Evolutionary conservation across 768 basidiomycete species (phyloP).

Genomic region (Paxillus ammoniavirescens): DNA sequence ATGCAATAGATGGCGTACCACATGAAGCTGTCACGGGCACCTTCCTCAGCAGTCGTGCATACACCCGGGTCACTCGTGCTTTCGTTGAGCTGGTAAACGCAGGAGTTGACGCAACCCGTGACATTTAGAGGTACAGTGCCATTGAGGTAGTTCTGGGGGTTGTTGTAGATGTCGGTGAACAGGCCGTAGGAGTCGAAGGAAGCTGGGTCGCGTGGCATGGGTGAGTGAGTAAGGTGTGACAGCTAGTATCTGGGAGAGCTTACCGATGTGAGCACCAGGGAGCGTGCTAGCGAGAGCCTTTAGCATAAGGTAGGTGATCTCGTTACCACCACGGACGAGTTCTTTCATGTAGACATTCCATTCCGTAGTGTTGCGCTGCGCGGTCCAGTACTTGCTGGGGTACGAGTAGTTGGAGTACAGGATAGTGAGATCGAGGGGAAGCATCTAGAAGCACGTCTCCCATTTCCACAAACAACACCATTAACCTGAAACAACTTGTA

Average conservation of each 20-base stretch:
- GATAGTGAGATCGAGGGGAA: constrained; percentile 50
- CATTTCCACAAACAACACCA: background rate
- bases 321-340: constrained; percentile 50
- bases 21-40: constrained; percentile 54
- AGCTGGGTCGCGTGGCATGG: constrained; percentile 31
- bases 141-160: constrained; percentile 55
- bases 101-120: constrained; percentile 49
- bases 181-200: constrained; percentile 61
- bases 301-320: constrained; percentile 50
- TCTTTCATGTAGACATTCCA: constrained; percentile 59
- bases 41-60: constrained; percentile 35
- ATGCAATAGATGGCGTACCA: constrained; percentile 40
- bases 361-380: constrained; percentile 51
- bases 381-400: constrained; percentile 50
- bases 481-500: background rate
- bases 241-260: constrained; percentile 9
- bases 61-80: constrained; percentile 23
- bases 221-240: background rate
- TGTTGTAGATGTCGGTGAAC: constrained; percentile 55
- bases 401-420: constrained; percentile 49
- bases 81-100: constrained; percentile 35
- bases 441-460: constrained; percentile 41
- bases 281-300: constrained; percentile 46
- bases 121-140: constrained; percentile 62
- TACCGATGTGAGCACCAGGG: constrained; percentile 57